Evolutionary conservation across 225 moss, liverwort and hornwort species (phyloP).

Genomic region (Pseudoscleropodium purum): DNA sequence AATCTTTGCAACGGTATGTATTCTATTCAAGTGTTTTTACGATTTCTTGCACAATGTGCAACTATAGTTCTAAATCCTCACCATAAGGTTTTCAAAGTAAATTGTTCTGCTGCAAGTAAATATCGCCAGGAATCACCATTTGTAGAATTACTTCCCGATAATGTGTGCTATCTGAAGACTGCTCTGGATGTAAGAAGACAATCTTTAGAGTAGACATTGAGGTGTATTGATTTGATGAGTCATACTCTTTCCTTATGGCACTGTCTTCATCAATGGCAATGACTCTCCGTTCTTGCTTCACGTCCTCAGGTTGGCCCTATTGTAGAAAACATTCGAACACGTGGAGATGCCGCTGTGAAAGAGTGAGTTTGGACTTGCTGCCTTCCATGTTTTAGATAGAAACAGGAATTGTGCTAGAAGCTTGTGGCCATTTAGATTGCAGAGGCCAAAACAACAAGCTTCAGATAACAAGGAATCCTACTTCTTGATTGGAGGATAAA

Average conservation of each 20-base stretch:
- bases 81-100: background rate
- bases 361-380: slow-evolving; percentile 37
- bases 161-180: background rate
- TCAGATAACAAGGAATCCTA: background rate
- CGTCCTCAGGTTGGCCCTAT: slow-evolving; percentile 75
- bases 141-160: background rate
- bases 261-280: background rate
- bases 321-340: slow-evolving; percentile 59
- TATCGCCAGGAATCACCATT: background rate
- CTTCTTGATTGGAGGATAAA: background rate
- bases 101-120: background rate
- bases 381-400: background rate
- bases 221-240: background rate
- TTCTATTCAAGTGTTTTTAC: background rate
- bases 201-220: background rate
- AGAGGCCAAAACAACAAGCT: background rate
- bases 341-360: slow-evolving; percentile 84
- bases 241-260: background rate
- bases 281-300: background rate
- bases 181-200: background rate
- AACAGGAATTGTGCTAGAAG: background rate
- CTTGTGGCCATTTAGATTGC: background rate
- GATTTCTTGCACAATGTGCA: background rate
- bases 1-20: slow-evolving; percentile 58
- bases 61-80: background rate